A percentile compares a stretch with the other conserved stretches of the same genome.
Conservation (phyloP, 164 flowering plant genomes). For the Stephania yunnanensis region DNA sequence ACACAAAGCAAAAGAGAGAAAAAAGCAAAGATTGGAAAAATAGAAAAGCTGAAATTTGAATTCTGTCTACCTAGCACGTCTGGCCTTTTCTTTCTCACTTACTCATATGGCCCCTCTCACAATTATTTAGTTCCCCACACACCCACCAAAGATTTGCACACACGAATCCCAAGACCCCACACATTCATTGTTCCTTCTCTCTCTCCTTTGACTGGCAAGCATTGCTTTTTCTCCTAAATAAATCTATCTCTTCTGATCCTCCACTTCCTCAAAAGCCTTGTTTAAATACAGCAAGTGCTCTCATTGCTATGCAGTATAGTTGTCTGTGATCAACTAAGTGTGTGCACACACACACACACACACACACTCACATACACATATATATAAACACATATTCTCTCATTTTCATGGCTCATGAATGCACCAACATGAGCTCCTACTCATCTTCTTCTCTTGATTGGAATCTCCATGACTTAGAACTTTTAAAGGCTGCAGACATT, state of each 20-base stretch:
- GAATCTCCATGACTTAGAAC: constrained; percentile 46
- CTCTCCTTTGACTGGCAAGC: constrained; percentile 41
- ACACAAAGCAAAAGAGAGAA: not conserved
- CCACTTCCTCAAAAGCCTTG: constrained; percentile 1
- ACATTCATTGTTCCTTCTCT: constrained; percentile 16
- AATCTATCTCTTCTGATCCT: not conserved
- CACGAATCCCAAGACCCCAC: constrained; percentile 44
- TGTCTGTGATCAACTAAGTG: not conserved
- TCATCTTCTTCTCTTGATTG: constrained; percentile 33
- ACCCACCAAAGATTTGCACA: constrained; percentile 12
- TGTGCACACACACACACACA: constrained; percentile 2
- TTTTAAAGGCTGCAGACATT: constrained; percentile 52
- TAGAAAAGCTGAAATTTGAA: constrained; percentile 16
- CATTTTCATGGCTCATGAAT: constrained; percentile 26
- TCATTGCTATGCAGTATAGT: not conserved
- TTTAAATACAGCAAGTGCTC: not conserved
- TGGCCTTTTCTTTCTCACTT: not conserved
- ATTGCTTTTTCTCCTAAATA: constrained; percentile 11
- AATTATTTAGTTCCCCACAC: constrained; percentile 43
- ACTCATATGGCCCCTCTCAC: constrained; percentile 4
- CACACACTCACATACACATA: not conserved
- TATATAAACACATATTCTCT: no score
- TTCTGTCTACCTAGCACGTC: constrained; percentile 1
- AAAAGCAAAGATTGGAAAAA: not conserved
- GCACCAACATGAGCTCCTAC: constrained; percentile 19